Conservation (phyloP, 73 alveolate genomes). For the Urostyla sp. region DNA sequence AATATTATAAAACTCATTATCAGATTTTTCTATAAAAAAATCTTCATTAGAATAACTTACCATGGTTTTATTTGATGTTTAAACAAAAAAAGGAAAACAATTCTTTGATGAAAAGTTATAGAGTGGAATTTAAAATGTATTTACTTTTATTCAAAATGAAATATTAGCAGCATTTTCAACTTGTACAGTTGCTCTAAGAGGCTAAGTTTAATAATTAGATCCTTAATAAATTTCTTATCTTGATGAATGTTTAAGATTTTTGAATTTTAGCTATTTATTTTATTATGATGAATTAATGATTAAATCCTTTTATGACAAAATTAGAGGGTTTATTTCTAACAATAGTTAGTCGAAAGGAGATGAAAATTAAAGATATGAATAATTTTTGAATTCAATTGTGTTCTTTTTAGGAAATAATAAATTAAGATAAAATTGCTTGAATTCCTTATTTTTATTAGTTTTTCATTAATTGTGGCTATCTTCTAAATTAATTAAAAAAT, state of each 20-base stretch:
- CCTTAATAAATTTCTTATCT: background rate
- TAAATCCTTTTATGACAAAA: slow-evolving; percentile 14
- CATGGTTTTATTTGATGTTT: slow-evolving; percentile 31
- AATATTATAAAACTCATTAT: background rate
- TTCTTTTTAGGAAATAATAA: slow-evolving; percentile 1
- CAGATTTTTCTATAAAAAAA: slow-evolving; percentile 45
- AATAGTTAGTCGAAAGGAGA: background rate
- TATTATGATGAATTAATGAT: slow-evolving; percentile 41
- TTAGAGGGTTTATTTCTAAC: background rate
- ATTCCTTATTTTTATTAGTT: background rate
- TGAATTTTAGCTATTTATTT: background rate
- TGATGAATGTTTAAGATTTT: slow-evolving; percentile 41
- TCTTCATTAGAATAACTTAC: slow-evolving; percentile 35
- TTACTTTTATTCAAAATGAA: slow-evolving; percentile 4
- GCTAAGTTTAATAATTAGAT: background rate
- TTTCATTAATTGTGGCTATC: slow-evolving; percentile 19
- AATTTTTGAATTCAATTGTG: background rate
- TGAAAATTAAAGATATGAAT: background rate
- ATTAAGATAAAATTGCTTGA: background rate
- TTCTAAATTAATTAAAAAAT: background rate
- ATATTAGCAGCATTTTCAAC: background rate
- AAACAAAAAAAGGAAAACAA: slow-evolving; percentile 23
- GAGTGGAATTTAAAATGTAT: background rate
- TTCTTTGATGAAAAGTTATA: background rate
- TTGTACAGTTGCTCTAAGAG: slow-evolving; percentile 12